Base-by-base conservation (phyloP, 805 yeast genomes). In the Myxozyma lipomycoides region DNA sequence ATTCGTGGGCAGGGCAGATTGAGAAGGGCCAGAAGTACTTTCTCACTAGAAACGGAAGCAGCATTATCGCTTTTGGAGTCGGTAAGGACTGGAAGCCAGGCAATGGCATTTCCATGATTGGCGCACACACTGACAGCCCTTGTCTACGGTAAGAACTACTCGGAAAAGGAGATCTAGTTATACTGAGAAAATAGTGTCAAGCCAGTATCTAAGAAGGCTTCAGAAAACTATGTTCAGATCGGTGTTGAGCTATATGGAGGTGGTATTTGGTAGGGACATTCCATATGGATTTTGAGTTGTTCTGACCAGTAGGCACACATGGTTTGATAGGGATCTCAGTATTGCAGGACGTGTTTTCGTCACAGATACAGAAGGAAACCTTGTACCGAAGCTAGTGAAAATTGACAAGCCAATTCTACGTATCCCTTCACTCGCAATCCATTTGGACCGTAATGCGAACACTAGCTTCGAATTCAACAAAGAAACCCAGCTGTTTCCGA, bases 241-340 rank as follows among this genome's bases (percentile, higher is more conserved):
- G 98, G 96, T 35, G 95, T 93, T 7, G 98, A 93, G 68, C 79
- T 83, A 44, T 91, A 91, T 64, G 98, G 98, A 49, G 98, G 98
- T 32, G 93, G 96, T 45, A 82, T 90, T 48, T 93, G 97, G 81
- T 52, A 24, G 17, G 10, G 32, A n/a, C 15, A 6, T 5, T 24
- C 26, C 15, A 9, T 10, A 6, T n/a, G 6, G 5, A 6, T 39
- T 7, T 22, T 5, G 6, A 10, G 7, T 45, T 37, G 2, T 25
- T 19, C 22, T 23, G 5, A 25, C 21, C 15, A 17, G 3, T 6
- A 52, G 57, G 57, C 96, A 87, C 65, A 80, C 96, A 3, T 91
- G 98, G 97, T 91, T 93, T 64, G 98, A 91, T 67, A 80, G 97
- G 52, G 97, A 91, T 67, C 75, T 93, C 61, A 77, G 91, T 35